These are phyloP conservation scores for Vaccinium corymbosum DNA, from an alignment of 148 eudicot species.

Conservation along the genomic window DNA sequence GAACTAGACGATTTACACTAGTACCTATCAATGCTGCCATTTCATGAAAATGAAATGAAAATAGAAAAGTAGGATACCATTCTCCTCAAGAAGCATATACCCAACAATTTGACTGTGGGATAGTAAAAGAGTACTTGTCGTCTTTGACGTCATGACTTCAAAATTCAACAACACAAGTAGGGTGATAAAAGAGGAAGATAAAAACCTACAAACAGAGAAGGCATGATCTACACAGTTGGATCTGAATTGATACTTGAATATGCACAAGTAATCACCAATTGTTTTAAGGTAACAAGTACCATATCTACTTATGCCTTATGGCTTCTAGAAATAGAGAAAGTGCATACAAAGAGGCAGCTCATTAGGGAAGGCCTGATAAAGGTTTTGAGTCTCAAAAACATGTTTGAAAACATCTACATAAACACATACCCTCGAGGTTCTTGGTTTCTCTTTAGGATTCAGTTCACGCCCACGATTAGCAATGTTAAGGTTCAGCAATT, in stretches of 20 bases:
- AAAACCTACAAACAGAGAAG: background rate
- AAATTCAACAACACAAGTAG: no score
- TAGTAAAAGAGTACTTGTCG: no score
- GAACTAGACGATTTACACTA: no score
- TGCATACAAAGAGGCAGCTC: background rate
- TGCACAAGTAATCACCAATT: background rate
- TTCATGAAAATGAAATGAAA: background rate
- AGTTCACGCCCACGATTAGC: background rate
- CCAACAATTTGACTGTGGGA: no score
- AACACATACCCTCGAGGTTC: background rate
- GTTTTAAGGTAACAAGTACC: background rate
- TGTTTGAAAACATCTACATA: background rate
- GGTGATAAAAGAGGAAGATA: no score
- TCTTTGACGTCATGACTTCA: no score
- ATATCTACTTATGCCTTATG: background rate
- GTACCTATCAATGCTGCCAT: no score
- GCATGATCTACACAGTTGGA: background rate
- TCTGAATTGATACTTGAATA: background rate
- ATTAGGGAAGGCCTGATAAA: background rate
- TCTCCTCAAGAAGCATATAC: no score
- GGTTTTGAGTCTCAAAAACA: background rate
- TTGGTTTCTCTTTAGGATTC: background rate
- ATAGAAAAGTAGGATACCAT: background rate
- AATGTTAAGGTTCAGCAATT: background rate
- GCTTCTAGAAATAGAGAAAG: background rate